These are phyloP conservation scores for Lithohypha guttulata DNA, from an alignment of 2,329 filamentous ascomycete species.

Conservation along the genomic window DNA sequence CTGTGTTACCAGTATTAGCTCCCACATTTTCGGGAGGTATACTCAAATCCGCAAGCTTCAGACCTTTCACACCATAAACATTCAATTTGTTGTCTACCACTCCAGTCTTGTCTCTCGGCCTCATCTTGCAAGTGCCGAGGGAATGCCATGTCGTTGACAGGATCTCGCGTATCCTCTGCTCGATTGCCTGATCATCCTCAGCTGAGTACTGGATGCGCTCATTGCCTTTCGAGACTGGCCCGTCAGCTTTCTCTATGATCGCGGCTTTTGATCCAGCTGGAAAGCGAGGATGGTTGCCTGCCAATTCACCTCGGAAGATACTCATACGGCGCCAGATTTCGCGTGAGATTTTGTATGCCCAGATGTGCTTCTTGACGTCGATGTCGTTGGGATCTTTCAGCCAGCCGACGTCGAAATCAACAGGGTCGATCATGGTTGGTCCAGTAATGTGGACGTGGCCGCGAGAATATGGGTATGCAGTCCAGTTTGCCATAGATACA, in stretches of 20 bases:
- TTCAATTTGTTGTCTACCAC: constrained; percentile 34
- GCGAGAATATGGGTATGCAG: constrained; percentile 50
- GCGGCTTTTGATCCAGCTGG: constrained; percentile 37
- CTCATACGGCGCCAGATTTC: constrained; percentile 48
- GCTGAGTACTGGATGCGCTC: constrained; percentile 38
- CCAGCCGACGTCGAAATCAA: constrained; percentile 50
- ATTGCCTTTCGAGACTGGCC: constrained; percentile 20
- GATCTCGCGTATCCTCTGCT: constrained; percentile 20
- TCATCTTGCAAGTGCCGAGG: constrained; percentile 36
- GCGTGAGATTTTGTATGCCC: constrained; percentile 56
- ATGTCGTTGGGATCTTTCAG: constrained; percentile 44
- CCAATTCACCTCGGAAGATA: constrained; percentile 38
- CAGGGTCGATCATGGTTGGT: constrained; percentile 28
- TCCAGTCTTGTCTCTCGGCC: constrained; percentile 30
- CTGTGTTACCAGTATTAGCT: constrained; percentile 37
- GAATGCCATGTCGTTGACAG: constrained; percentile 17
- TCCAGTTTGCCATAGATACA: constrained; percentile 43
- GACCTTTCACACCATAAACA: constrained; percentile 33
- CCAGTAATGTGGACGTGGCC: constrained; percentile 50
- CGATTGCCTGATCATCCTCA: constrained; percentile 41
- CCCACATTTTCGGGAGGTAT: constrained; percentile 27
- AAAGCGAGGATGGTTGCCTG: constrained; percentile 29
- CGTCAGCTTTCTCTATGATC: constrained; percentile 18
- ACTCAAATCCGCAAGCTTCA: constrained; percentile 29
- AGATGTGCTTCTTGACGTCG: constrained; percentile 50